Conservation (phyloP, 768 basidiomycete genomes). For the Rhodotorula sphaerocarpa region DNA sequence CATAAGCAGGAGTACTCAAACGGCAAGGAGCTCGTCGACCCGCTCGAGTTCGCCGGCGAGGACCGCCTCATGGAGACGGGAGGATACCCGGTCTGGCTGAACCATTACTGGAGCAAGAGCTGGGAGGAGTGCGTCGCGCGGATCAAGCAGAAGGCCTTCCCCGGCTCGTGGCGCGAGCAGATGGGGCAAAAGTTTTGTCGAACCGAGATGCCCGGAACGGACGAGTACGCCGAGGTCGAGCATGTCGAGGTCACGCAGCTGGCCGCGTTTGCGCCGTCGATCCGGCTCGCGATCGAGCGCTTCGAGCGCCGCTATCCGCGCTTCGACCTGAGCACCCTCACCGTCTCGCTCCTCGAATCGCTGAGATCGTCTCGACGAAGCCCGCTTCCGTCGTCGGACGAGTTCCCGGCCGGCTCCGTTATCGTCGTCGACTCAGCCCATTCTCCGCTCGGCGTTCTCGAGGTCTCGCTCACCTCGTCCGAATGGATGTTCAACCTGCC, state of each 20-base stretch:
- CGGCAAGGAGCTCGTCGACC: background rate
- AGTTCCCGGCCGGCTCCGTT: background rate
- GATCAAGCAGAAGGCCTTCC: conserved; percentile 11
- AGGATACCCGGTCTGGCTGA: background rate
- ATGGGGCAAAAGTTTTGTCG: conserved; percentile 1
- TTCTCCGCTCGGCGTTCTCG: background rate
- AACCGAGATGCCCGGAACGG: background rate
- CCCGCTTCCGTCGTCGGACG: background rate
- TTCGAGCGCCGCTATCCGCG: background rate
- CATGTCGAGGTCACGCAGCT: background rate
- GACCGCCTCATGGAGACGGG: background rate
- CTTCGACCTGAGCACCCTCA: background rate
- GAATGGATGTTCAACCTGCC: background rate
- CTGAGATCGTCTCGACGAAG: background rate
- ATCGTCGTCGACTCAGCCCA: conserved; percentile 3
- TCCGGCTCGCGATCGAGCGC: background rate
- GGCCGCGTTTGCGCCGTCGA: background rate
- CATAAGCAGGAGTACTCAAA: background rate
- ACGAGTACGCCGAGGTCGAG: background rate
- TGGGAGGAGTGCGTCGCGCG: conserved; percentile 1
- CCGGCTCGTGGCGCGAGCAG: conserved; percentile 3
- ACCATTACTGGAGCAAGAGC: conserved; percentile 1
- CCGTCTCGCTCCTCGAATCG: background rate
- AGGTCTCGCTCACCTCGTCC: background rate
- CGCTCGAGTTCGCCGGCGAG: background rate